These are phyloP conservation scores for Fistulinella prunicolor DNA, from an alignment of 768 basidiomycete species.

Conservation along the genomic window DNA sequence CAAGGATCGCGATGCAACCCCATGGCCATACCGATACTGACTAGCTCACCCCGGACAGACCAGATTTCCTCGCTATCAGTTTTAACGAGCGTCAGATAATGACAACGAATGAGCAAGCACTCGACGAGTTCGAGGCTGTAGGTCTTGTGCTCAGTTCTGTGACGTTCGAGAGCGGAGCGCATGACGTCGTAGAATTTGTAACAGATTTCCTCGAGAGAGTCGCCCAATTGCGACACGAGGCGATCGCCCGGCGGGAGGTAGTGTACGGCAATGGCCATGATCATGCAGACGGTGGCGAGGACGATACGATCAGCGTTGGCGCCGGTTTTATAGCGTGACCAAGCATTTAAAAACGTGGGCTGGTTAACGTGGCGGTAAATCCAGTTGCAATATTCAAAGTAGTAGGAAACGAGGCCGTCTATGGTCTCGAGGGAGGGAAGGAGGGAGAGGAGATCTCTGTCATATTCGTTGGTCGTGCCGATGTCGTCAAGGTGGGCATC, in stretches of 20 bases:
- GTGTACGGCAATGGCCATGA: slow-evolving; percentile 70
- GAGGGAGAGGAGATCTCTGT: slow-evolving; percentile 65
- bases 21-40: slow-evolving; percentile 76
- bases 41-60: slow-evolving; percentile 68
- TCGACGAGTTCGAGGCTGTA: slow-evolving; percentile 76
- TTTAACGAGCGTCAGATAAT: slow-evolving; percentile 71
- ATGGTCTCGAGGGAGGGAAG: slow-evolving; percentile 67
- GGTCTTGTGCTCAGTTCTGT: slow-evolving; percentile 54
- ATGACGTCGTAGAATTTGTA: slow-evolving; percentile 69
- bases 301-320: slow-evolving; percentile 61
- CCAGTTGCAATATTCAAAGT: slow-evolving; percentile 89
- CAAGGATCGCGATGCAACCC: slow-evolving; percentile 86
- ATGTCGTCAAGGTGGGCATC: slow-evolving; percentile 42
- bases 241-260: slow-evolving; percentile 68
- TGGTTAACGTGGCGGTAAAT: slow-evolving; percentile 78
- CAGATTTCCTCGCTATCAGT: slow-evolving; percentile 81
- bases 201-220: slow-evolving; percentile 59
- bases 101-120: slow-evolving; percentile 62
- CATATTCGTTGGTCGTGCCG: slow-evolving; percentile 51
- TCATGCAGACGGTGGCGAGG: slow-evolving; percentile 67
- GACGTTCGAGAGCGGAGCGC: slow-evolving; percentile 58
- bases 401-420: slow-evolving; percentile 70
- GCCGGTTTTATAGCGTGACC: slow-evolving; percentile 73
- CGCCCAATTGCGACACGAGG: slow-evolving; percentile 51
- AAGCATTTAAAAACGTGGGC: slow-evolving; percentile 55